Evolutionary conservation across 2,329 filamentous ascomycete genomes (phyloP), one percentile per base, ranked within the genome.

Genomic region (Ilyonectria mors-panacis): DNA sequence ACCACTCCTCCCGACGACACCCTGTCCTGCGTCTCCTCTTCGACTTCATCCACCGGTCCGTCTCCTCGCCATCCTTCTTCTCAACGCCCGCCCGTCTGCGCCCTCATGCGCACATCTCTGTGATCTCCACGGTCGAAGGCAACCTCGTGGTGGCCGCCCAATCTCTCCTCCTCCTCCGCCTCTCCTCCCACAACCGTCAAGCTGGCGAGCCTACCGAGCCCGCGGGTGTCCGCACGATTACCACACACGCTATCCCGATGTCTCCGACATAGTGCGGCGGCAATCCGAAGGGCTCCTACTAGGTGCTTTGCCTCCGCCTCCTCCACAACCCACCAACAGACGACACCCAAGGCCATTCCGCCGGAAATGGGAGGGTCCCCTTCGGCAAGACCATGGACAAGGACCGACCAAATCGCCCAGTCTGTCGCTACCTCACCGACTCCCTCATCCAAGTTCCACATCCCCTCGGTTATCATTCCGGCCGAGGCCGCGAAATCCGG

Each of bases 181-280:
- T 37, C 19, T 39, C 35, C 45, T 35, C 54, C 45, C 47, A 70
- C 69, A 68, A 51, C 66, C 74, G 67, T 69, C 75, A 80, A 78
- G 67, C 73, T 81, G 80, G 80, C 80, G 71, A 71, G 71, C 68
- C 63, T 78, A 65, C 80, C 80, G 72, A 78, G 81, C 73, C 78
- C 80, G 79, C 83, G 85, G 81, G 78, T 81, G 74, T 78, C 80
- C 77, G 81, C 82, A 78, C 80, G 81, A 77, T 82, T 83, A 82
- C 75, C 79, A 61, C 75, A 75, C 68, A 79, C 63, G 19, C 67
- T 68, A 50, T 67, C 76, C 63, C 63, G 57, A 85, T 87, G 85
- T 73, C 75, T 71, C 50, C 78, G 61, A 80, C 77, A 80, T 85
- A 83, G 78, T 77, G 62, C 70, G 44, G 69, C 62, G 19, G 76